Conservation (phyloP, 768 basidiomycete genomes). For the Hortiboletus campestris region DNA sequence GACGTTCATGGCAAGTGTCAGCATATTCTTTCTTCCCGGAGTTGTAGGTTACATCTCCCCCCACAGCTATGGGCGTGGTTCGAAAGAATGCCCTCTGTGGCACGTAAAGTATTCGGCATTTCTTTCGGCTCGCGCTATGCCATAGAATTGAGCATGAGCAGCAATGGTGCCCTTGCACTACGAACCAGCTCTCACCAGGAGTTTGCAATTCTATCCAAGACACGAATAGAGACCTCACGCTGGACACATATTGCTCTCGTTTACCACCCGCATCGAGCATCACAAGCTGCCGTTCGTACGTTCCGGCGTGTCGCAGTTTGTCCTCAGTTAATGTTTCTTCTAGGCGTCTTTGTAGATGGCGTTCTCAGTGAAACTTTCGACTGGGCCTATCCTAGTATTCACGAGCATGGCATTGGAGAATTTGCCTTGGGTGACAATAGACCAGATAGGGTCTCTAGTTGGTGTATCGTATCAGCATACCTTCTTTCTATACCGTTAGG, state of each 20-base stretch:
- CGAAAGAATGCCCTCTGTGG: constrained; percentile 38
- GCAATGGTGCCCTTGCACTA: constrained; percentile 58
- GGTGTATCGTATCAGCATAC: constrained; percentile 69
- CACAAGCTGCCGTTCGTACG: constrained; percentile 62
- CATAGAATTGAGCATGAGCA: constrained; percentile 47
- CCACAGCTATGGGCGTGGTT: constrained; percentile 49
- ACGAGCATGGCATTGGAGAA: constrained; percentile 36
- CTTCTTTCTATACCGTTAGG: constrained; percentile 59
- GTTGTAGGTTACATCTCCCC: neutral
- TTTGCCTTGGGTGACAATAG: constrained; percentile 60
- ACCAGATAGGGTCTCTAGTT: constrained; percentile 37
- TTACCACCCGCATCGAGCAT: constrained; percentile 55
- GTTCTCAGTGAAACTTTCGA: constrained; percentile 60
- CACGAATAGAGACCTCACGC: constrained; percentile 49
- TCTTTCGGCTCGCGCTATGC: constrained; percentile 30
- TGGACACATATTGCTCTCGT: constrained; percentile 76
- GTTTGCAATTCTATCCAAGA: constrained; percentile 42
- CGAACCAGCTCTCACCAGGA: constrained; percentile 39
- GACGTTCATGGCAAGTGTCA: constrained; percentile 60
- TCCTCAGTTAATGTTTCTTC: constrained; percentile 2
- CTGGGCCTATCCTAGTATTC: constrained; percentile 58
- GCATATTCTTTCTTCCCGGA: neutral
- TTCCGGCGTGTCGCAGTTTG: neutral
- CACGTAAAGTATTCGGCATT: constrained; percentile 39
- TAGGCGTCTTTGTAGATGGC: constrained; percentile 78